Percentiles rank a stretch among this genome's conserved stretches.
Evolutionary conservation across 345 rosid species (phyloP).

Genomic region (Camelina sativa): DNA sequence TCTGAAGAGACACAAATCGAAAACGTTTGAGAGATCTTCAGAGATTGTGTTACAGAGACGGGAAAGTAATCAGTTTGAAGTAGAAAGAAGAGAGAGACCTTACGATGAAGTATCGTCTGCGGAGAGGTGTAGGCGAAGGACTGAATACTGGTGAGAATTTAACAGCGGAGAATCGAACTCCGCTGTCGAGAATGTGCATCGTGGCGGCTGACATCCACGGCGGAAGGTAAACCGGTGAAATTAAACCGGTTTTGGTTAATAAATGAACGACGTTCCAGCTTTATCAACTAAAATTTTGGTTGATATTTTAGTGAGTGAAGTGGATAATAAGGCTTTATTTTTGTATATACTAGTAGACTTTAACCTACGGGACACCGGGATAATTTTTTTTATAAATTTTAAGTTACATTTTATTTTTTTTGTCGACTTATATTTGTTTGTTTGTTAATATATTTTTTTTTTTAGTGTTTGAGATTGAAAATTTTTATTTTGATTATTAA

Average conservation of each 20-base stretch:
- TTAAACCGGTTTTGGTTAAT: conserved; percentile 5
- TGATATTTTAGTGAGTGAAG: too few relatives aligned
- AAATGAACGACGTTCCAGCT: conserved; percentile 1
- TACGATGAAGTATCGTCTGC: conserved; percentile 46
- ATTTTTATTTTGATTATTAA: too few relatives aligned
- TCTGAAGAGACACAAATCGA: conserved; percentile 39
- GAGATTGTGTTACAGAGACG: neutral
- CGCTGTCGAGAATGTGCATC: conserved; percentile 54
- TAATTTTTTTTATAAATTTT: too few relatives aligned
- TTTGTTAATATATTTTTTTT: too few relatives aligned
- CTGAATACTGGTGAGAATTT: conserved; percentile 36
- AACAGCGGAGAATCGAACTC: conserved; percentile 51
- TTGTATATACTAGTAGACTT: too few relatives aligned
- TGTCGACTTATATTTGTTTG: too few relatives aligned
- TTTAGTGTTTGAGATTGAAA: too few relatives aligned
- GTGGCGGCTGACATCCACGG: conserved; percentile 30
- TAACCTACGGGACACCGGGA: too few relatives aligned
- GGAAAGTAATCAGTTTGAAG: conserved; percentile 6
- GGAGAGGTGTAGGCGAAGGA: conserved; percentile 35
- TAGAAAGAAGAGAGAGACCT: conserved; percentile 46
- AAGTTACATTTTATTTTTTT: too few relatives aligned
- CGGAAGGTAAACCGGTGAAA: conserved; percentile 27
- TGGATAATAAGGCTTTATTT: too few relatives aligned
- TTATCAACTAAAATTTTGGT: too few relatives aligned
- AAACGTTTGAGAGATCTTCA: neutral